These are phyloP conservation scores for Asterophora parasitica DNA, from an alignment of 768 basidiomycete genomes.

Conservation along the genomic window DNA sequence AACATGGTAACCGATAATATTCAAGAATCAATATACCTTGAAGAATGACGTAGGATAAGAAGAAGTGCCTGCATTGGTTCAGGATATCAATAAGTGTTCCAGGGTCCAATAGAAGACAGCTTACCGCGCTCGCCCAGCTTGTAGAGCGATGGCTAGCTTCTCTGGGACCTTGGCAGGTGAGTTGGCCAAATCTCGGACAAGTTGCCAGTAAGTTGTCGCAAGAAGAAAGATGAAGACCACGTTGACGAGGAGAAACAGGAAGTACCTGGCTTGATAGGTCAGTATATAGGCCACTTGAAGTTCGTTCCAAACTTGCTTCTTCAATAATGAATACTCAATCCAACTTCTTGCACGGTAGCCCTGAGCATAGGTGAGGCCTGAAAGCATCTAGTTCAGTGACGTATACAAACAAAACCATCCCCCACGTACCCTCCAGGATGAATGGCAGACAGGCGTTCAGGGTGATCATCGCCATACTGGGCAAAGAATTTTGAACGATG, in stretches of 20 bases:
- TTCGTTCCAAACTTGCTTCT: constrained; percentile 56
- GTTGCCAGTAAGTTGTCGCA: constrained; percentile 88
- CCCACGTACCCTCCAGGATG: constrained; percentile 69
- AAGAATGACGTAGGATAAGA: constrained; percentile 78
- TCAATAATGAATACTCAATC: constrained; percentile 89
- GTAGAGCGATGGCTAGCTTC: constrained; percentile 82
- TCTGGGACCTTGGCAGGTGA: constrained; percentile 93
- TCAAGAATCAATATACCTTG: constrained; percentile 47
- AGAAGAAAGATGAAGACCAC: constrained; percentile 93
- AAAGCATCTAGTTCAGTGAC: constrained; percentile 3
- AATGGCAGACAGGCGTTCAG: constrained; percentile 89
- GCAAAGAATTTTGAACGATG: constrained; percentile 91
- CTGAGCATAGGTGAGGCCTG: constrained; percentile 80
- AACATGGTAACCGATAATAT: constrained; percentile 9
- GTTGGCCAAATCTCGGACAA: constrained; percentile 87
- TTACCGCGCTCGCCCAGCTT: constrained; percentile 68
- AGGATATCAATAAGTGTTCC: constrained; percentile 3
- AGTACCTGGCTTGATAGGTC: constrained; percentile 58
- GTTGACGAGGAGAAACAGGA: constrained; percentile 86
- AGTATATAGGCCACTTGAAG: neutral
- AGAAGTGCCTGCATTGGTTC: constrained; percentile 56
- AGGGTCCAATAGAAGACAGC: constrained; percentile 14
- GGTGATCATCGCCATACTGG: constrained; percentile 83
- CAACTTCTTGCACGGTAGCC: constrained; percentile 87
- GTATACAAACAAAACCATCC: neutral